A percentile compares a stretch with the other conserved stretches of the same genome.
Conservation (phyloP, 176 grass and related monocot genomes). For the Eragrostis nindensis region DNA sequence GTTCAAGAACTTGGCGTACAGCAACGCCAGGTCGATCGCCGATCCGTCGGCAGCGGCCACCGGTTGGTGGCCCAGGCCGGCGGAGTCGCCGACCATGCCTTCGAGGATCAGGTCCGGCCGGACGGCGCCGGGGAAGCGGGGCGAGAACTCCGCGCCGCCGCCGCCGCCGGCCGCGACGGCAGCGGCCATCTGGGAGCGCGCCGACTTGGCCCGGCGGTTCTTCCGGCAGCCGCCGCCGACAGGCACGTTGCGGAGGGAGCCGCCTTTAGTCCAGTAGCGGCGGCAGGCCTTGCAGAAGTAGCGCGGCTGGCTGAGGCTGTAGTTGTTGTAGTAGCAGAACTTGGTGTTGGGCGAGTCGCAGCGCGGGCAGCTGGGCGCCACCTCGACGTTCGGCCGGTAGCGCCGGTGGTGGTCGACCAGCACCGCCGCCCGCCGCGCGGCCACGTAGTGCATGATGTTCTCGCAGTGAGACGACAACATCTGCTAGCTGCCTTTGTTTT, state of each 20-base stretch:
- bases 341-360: conserved; percentile 92
- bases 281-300: conserved; percentile 97
- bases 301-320: conserved; percentile 82
- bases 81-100: conserved; percentile 46
- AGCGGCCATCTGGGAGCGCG: background rate
- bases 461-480: conserved; percentile 64
- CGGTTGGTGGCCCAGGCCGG: background rate
- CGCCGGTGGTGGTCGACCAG: conserved; percentile 58
- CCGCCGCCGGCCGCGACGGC: background rate
- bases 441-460: conserved; percentile 48
- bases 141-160: conserved; percentile 12
- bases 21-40: conserved; percentile 53
- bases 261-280: conserved; percentile 93
- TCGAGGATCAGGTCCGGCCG: conserved; percentile 72
- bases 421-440: conserved; percentile 23
- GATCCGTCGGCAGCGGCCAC: conserved; percentile 8
- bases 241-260: conserved; percentile 83
- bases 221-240: conserved; percentile 85
- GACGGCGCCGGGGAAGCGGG: conserved; percentile 39
- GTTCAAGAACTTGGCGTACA: conserved; percentile 76
- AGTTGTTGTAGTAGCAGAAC: conserved; percentile 99
- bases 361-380: conserved; percentile 81
- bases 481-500: background rate
- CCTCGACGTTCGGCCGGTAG: conserved; percentile 67
- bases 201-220: conserved; percentile 61